These are phyloP conservation scores for Pistacia vera DNA, from an alignment of 345 rosid genomes.

Conservation along the genomic window DNA sequence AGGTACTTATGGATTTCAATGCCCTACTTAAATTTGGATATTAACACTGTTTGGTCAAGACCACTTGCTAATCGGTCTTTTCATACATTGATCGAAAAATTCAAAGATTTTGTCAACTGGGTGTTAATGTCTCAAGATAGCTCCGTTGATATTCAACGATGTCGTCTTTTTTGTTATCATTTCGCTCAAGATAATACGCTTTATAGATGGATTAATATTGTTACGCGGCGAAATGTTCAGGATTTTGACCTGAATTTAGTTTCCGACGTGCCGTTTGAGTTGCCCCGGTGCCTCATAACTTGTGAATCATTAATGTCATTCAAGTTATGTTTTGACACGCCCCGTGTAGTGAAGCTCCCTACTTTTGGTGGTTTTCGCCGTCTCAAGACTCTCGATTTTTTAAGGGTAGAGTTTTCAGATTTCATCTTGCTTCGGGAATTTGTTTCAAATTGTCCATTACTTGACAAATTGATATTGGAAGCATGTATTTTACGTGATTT, in stretches of 20 bases:
- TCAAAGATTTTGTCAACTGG: slow-evolving; percentile 3
- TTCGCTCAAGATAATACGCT: not conserved
- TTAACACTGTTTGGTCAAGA: not conserved
- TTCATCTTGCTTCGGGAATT: too few species aligned
- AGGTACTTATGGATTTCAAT: slow-evolving; percentile 9
- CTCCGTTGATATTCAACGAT: not conserved
- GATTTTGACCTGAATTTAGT: not conserved
- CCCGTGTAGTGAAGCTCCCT: not conserved
- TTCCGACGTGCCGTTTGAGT: not conserved
- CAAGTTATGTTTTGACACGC: not conserved
- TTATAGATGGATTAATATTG: not conserved
- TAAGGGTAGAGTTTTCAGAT: not conserved
- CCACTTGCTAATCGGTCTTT: not conserved
- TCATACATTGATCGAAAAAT: not conserved
- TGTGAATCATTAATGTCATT: not conserved
- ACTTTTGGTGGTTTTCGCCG: too few species aligned
- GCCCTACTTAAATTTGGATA: not conserved
- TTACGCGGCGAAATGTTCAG: not conserved
- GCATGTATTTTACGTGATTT: too few species aligned
- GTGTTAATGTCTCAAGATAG: not conserved
- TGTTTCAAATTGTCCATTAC: not conserved
- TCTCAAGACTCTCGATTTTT: not conserved
- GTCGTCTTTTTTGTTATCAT: not conserved
- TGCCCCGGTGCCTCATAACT: not conserved
- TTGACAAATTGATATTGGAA: not conserved